Percentiles rank a stretch among this genome's conserved stretches.
phyloP scores from a whole-genome alignment of 1,284 basidiomycete genomes.

The Neolentinus lepideus region DNA sequence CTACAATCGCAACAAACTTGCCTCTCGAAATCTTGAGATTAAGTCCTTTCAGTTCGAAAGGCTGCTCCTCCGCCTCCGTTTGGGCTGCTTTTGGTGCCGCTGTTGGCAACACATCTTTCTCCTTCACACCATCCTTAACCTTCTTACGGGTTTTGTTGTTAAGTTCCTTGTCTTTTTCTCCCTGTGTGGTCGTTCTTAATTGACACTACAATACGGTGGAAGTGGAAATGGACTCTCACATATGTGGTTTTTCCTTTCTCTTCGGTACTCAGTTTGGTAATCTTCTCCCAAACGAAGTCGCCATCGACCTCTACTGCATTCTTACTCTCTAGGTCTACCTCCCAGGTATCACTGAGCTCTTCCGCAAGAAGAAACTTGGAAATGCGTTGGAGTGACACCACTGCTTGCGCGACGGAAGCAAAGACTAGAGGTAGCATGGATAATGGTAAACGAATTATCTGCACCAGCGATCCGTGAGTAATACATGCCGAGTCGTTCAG shows the following conservation, averaged over 20 bases:
- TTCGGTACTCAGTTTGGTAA: slow-evolving; percentile 12
- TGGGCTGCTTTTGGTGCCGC: neutral
- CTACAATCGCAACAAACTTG: slow-evolving; percentile 68
- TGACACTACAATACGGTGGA: neutral
- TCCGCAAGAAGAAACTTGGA: slow-evolving; percentile 59
- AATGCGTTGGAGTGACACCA: slow-evolving; percentile 56
- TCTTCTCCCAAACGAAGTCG: slow-evolving; percentile 63
- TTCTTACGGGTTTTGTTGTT: slow-evolving; percentile 10
- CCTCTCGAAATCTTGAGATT: slow-evolving; percentile 54
- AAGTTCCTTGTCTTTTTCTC: slow-evolving; percentile 10
- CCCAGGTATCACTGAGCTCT: slow-evolving; percentile 48
- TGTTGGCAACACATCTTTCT: slow-evolving; percentile 16
- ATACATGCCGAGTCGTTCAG: neutral
- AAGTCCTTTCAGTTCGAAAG: slow-evolving; percentile 56
- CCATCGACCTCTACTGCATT: slow-evolving; percentile 54
- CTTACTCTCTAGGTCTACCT: slow-evolving; percentile 33
- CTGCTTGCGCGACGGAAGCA: slow-evolving; percentile 44
- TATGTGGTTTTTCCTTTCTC: slow-evolving; percentile 7
- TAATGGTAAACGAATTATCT: slow-evolving; percentile 54
- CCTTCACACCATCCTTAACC: slow-evolving; percentile 8
- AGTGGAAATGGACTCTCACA: too few relatives aligned
- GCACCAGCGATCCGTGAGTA: neutral
- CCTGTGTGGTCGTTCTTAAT: slow-evolving; percentile 8
- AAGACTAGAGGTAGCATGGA: slow-evolving; percentile 46
- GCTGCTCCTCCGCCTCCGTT: slow-evolving; percentile 25